Evolutionary conservation across 176 grass and related monocot genomes (phyloP), one percentile per base, ranked within the genome.

Genomic region (Elymus sibiricus): DNA sequence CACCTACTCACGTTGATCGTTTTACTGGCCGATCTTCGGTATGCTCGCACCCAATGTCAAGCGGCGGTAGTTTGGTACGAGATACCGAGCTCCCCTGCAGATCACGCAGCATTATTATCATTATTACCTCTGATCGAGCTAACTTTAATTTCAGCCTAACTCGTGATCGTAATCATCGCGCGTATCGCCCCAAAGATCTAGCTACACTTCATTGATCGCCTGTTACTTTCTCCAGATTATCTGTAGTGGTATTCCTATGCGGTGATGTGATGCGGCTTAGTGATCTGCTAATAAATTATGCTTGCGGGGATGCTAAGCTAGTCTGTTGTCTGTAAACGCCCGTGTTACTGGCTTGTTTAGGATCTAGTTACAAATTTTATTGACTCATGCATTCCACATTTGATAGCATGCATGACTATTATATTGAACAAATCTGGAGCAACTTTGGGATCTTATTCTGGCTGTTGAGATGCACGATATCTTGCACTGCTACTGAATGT

Each of bases 131-230:
- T 60, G 32, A 49, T 15, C 46, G 17, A 24, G 22, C 29, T 80
- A 39, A 27, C 67, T 74, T n/a, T n/a, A n/a, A n/a, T n/a, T 89
- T 85, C 26, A 46, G 47, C 77, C 77, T 38, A 85, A 81, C 47
- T 28, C 6, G 47, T 28, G 77, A 85, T 89, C 77, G 3, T 77
- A 82, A 77, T 82, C 38, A 82, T 86, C 22, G 9, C 38, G 70
- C 28, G 67, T 62, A 77, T 62, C 37, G 3, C 28, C 76, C 46
- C 70, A 35, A 35, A 70, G 63, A 60, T 68, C 60, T 5, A 81
- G 34, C 35, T 31, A 58, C 4, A 47, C 46, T 82, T 42, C 1
- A 24, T 3, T 42, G 58, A 27, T 9, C 6, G 58, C 42, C 37
- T 55, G 28, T 58, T 56, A 14, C 31, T 37, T 39, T 37, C 63